Base-by-base conservation (phyloP, 352 stramenopile species). In the Saprolegnia parasitica region DNA sequence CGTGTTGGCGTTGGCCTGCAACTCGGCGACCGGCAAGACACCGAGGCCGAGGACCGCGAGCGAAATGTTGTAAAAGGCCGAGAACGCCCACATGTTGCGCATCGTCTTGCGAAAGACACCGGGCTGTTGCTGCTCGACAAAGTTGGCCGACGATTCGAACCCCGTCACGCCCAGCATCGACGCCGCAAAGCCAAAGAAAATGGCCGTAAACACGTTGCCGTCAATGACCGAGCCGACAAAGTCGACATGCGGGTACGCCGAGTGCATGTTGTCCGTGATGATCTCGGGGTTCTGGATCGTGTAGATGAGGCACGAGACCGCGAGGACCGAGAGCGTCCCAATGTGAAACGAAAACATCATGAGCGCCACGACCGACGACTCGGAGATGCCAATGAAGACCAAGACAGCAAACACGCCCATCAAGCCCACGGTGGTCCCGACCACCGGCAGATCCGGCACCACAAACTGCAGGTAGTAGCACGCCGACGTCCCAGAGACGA, bases 131-230 rank as follows among this genome's bases (percentile, higher is more conserved):
- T 95, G 81, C 72, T 97, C 88, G 15, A 97, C 84, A 77, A 96
- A 96, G 68, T 96, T 87, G 3, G 87, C 83, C 49, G 80, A 93
- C 0, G 83, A 94, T 76, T 97, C 91, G 60, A 97, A 97, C 24
- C 90, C 91, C 11, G 82, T 94, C 60, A 97, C 91, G 54, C 91
- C 91, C 23, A 97, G 77, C 85, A 97, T 96, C 1, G 90, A 87
- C 13, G 81, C 82, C 32, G 76, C 79, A 66, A 88, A 91, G 50
- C 88, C 88, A 56, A 87, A 95, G 72, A 91, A 91, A 24, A 91
- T 74, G 2, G 81, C 84, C 0, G 81, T 87, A 29, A 79, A 32
- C 29, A 89, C 21, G 56, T 81, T 86, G 11, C 83, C 83, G 15
- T 71, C 39, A 6, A 80, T n/a, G 24, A 74, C 8, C 10, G 60